phyloP scores from a whole-genome alignment of 202 grass and related monocot species.

The Hordeum pubiflorum region DNA sequence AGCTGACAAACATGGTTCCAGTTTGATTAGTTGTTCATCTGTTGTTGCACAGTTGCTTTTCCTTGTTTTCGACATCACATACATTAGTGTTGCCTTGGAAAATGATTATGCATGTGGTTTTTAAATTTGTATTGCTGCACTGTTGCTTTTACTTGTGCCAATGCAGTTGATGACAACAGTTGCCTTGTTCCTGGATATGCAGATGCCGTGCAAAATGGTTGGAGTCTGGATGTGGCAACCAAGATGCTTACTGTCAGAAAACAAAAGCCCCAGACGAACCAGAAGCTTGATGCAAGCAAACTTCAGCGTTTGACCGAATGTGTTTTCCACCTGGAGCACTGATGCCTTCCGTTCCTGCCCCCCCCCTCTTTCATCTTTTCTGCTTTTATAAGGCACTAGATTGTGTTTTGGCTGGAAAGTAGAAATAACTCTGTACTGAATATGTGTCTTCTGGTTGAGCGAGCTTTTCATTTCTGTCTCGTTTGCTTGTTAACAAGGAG shows the following conservation, averaged over 20 bases:
- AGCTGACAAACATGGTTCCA: not conserved
- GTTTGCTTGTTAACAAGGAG: not conserved
- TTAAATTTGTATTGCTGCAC: not conserved
- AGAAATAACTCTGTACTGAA: not conserved
- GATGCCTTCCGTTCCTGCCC: not conserved
- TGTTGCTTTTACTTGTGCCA: not conserved
- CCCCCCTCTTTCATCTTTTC: not conserved
- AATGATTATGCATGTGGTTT: not conserved
- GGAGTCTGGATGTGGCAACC: slow-evolving; percentile 57
- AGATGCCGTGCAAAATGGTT: slow-evolving; percentile 69
- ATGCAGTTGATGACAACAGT: not conserved
- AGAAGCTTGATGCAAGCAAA: slow-evolving; percentile 75
- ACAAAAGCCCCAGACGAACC: slow-evolving; percentile 46
- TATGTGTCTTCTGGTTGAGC: not conserved
- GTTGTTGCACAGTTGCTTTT: not conserved
- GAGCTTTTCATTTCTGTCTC: not conserved
- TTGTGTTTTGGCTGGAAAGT: not conserved
- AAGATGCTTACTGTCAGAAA: slow-evolving; percentile 69
- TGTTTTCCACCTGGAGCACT: slow-evolving; percentile 96
- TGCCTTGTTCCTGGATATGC: slow-evolving; percentile 11
- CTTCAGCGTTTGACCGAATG: slow-evolving; percentile 90
- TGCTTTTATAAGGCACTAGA: not conserved
- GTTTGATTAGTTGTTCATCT: not conserved
- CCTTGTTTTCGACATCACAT: not conserved
- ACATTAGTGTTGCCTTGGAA: not conserved